Base-by-base conservation (phyloP, 2,329 filamentous ascomycete genomes). In the Diaporthe helianthi region DNA sequence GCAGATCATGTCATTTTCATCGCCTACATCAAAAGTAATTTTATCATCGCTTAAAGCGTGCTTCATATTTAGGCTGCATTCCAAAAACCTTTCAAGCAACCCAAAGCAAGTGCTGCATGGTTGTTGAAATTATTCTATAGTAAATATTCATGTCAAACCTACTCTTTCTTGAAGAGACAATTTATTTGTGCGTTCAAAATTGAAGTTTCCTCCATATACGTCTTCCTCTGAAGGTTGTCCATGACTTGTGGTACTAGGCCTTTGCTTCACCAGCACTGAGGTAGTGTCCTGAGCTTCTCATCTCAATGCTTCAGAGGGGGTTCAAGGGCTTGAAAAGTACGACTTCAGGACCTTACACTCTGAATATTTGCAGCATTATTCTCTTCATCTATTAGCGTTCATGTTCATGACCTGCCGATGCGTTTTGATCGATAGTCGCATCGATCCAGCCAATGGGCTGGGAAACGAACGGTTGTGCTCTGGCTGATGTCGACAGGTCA, bases 131-230 rank as follows among this genome's bases (percentile, higher is more conserved):
- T 8, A 36, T 4, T 4, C 29, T n/a, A 31, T 4, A 54, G 36
- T 33, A 3, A 33, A 22, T 22, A 8, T 12, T 54, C 12, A 33
- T 8, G 51, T 36, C 10, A 8, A 47, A 47, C n/a, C n/a, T 47
- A 12, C 9, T 6, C 2, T 19, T 19, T 6, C 19, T 5, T 3
- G 26, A 8, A 29, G 9, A 31, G 6, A 9, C 7, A 9, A 17
- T 52, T 52, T 19, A 9, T 29, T 19, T 26, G 3, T 2, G 3
- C 49, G 15, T 6, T 17, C 8, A 19, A 12, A 19, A 53, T 12
- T 31, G 26, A 13, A 17, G 12, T 1, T 3, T 1, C 2, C 2
- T 22, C 1, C 13, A 36, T 12, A 7, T 22, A 3, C 1, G 10
- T 22, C 12, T 33, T 53, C 7, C 51, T 22, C 36, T 54, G n/a